A percentile compares a stretch with the other conserved stretches of the same genome.
Evolutionary conservation across 2,329 filamentous ascomycete species (phyloP).

Genomic region (Penicillium brasilianum): DNA sequence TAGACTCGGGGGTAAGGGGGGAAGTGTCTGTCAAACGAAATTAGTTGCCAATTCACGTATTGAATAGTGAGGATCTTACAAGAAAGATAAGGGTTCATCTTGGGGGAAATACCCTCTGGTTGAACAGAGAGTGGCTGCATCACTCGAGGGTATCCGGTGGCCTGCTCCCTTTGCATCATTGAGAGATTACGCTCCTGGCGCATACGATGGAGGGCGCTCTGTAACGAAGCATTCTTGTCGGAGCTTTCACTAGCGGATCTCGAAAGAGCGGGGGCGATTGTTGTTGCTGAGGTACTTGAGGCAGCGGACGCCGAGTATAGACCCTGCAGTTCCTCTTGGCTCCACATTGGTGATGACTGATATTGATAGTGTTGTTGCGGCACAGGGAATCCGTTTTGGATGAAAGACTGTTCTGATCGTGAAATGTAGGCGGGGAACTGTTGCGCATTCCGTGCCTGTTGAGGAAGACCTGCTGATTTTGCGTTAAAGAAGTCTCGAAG

Average conservation of each 20-base stretch:
- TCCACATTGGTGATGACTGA: conserved; percentile 36
- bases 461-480: conserved; percentile 34
- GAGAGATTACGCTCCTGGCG: conserved; percentile 36
- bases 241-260: conserved; percentile 30
- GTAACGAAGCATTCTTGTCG: conserved; percentile 30
- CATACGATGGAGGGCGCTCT: conserved; percentile 35
- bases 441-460: conserved; percentile 20
- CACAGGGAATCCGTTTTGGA: conserved; percentile 10
- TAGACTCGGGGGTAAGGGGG: conserved; percentile 71
- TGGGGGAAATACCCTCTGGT: conserved; percentile 42
- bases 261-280: conserved; percentile 28
- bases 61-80: conserved; percentile 20
- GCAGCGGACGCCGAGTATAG: conserved; percentile 43
- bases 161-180: conserved; percentile 29
- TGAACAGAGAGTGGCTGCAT: conserved; percentile 46
- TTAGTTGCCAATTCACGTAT: not conserved
- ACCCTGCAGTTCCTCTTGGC: conserved; percentile 38
- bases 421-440: conserved; percentile 22
- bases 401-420: conserved; percentile 56
- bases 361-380: conserved; percentile 35
- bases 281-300: conserved; percentile 16
- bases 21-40: conserved; percentile 22
- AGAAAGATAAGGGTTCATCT: conserved; percentile 60
- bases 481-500: conserved; percentile 36
- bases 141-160: conserved; percentile 29